These are phyloP conservation scores for Glycyrrhiza uralensis DNA, from an alignment of 306 rosid species.

Conservation along the genomic window DNA sequence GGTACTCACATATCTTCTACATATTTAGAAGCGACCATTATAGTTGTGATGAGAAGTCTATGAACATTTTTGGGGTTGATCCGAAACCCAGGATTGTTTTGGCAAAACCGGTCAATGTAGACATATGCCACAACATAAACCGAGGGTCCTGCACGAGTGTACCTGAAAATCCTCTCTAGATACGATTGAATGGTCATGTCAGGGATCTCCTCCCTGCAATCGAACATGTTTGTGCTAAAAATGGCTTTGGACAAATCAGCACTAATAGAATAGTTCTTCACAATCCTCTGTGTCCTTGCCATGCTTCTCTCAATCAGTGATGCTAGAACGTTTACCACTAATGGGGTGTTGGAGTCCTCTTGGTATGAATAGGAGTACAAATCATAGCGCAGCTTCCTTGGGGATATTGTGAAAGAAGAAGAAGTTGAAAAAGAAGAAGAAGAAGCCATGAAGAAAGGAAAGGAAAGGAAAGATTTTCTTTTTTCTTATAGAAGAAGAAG, in stretches of 20 bases:
- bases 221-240: conserved; percentile 43
- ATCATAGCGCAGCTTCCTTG: conserved; percentile 76
- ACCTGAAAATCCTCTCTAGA: conserved; percentile 78
- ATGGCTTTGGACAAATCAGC: conserved; percentile 40
- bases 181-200: conserved; percentile 73
- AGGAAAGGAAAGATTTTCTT: neutral
- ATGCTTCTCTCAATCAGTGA: conserved; percentile 79
- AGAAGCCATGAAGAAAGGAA: conserved; percentile 21
- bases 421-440: conserved; percentile 34
- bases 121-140: conserved; percentile 92
- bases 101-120: conserved; percentile 85
- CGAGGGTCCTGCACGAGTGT: conserved; percentile 83
- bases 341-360: conserved; percentile 62
- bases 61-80: conserved; percentile 74
- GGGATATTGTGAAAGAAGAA: conserved; percentile 56
- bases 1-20: conserved; percentile 87
- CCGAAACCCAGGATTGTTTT: conserved; percentile 57
- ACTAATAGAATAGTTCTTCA: conserved; percentile 47
- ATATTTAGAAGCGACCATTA: conserved; percentile 94
- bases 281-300: conserved; percentile 75
- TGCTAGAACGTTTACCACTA: conserved; percentile 71
- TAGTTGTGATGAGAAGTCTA: conserved; percentile 80
- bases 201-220: conserved; percentile 76
- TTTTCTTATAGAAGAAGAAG: neutral
- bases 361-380: conserved; percentile 68